Evolutionary conservation across 2,329 filamentous ascomycete species (phyloP), one percentile per base, ranked within the genome.

Genomic region (Aspergillus versicolor): DNA sequence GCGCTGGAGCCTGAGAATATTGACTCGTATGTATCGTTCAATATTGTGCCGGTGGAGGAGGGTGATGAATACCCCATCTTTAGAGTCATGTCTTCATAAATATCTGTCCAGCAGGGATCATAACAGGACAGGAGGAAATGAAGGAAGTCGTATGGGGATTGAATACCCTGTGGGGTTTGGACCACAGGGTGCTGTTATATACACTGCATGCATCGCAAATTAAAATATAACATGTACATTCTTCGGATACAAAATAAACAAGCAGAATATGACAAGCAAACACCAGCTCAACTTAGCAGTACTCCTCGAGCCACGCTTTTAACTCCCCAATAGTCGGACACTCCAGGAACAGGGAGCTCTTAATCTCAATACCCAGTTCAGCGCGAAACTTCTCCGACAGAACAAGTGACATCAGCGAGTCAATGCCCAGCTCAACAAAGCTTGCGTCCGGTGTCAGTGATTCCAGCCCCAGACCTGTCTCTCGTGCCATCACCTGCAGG

Each of bases 391-490:
- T 73, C 27, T 69, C 67, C 0, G 68, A 56, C 12, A 77, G 65
- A 3, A 72, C 70, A 2, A 77, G 61, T 3, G 64, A 68, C 67
- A 77, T 66, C 7, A 77, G 62, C 21, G 67, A 71, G 56, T 77
- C 75, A 24, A 77, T 61, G 3, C 73, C 74, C 2, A 75, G 49
- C 21, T 69, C 60, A 1, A 61, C 61, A 42, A 74, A 71, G 5
- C 32, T 57, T 12, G 62, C 61, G 19, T 70, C 65, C 19, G 66
- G 60, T 1, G 56, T 58, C 21, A 41, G 0, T 68, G 65, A 5
- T 46, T 43, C 11, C 67, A 8, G 0, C 66, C 61, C 1, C 73
- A 24, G 50, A 2, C 57, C 68, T 1, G 63, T 63, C 52, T 73
- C 70, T 3, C 61, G 50, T 22, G 71, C 69, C 34, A 73, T 71